Percentiles rank a stretch among this genome's conserved stretches.
Evolutionary conservation across 2,329 filamentous ascomycete species (phyloP).

Genomic region (Alternaria burnsii): DNA sequence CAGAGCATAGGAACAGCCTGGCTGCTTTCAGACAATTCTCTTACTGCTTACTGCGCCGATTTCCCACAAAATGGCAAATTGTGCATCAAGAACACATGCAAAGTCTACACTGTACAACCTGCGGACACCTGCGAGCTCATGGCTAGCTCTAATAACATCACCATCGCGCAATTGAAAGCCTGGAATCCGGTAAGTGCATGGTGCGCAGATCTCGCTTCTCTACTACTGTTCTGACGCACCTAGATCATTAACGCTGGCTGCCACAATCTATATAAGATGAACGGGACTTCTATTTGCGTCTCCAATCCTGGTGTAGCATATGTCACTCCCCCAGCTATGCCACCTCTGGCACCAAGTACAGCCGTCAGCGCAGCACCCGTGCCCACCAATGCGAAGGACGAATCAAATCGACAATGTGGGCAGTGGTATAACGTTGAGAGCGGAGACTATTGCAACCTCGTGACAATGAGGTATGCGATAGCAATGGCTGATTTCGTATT

Average conservation of each 20-base stretch:
- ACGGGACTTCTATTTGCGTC: background rate
- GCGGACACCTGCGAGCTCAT: background rate
- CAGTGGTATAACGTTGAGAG: background rate
- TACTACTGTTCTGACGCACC: no score
- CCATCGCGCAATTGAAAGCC: no score
- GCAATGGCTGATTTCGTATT: conserved; percentile 10
- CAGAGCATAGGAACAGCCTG: background rate
- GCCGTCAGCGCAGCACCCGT: background rate
- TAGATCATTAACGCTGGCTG: no score
- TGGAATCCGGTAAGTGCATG: background rate
- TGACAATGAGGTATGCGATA: conserved; percentile 5
- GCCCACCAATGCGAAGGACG: background rate
- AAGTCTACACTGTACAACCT: background rate
- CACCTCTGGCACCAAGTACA: no score
- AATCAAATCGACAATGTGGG: background rate
- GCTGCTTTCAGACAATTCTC: background rate
- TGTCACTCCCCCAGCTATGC: background rate
- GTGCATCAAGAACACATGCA: background rate
- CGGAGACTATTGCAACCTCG: conserved; percentile 8
- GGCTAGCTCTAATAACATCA: background rate
- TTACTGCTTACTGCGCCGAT: background rate
- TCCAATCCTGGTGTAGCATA: no score
- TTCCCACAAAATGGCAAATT: background rate
- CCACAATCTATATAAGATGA: background rate
- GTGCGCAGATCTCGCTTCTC: no score